These are phyloP conservation scores for Ilyonectria sp. DNA, from an alignment of 2,329 filamentous ascomycete genomes.

Conservation along the genomic window DNA sequence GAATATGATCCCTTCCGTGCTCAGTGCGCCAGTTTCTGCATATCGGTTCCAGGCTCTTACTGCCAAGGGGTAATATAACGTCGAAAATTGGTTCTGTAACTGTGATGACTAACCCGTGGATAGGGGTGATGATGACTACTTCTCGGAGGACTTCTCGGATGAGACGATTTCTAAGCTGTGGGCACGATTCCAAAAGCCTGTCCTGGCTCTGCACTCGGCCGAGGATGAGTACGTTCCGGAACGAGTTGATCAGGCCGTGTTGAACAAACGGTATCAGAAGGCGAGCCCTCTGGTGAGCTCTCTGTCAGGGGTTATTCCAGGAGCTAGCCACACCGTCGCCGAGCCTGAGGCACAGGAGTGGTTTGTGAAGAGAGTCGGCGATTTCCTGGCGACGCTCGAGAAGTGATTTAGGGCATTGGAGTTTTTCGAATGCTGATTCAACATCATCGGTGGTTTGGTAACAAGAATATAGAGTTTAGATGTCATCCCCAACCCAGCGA, in stretches of 20 bases:
- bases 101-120: neutral
- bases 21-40: slow-evolving; percentile 65
- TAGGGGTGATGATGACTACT: slow-evolving; percentile 87
- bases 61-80: slow-evolving; percentile 62
- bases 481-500: too few species aligned
- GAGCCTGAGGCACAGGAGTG: slow-evolving; percentile 62
- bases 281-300: slow-evolving; percentile 63
- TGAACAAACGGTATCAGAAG: slow-evolving; percentile 71
- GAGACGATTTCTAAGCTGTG: slow-evolving; percentile 75
- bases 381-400: slow-evolving; percentile 59
- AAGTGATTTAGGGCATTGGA: slow-evolving; percentile 6
- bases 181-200: slow-evolving; percentile 70
- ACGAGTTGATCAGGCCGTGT: slow-evolving; percentile 68
- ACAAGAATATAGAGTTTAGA: too few species aligned
- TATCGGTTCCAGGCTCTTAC: slow-evolving; percentile 67
- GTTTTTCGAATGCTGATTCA: too few species aligned
- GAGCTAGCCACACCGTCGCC: slow-evolving; percentile 66
- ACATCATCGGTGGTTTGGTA: too few species aligned
- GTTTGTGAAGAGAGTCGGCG: slow-evolving; percentile 63
- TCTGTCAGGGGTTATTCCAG: slow-evolving; percentile 68
- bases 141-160: slow-evolving; percentile 81
- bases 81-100: slow-evolving; percentile 14
- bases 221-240: slow-evolving; percentile 76
- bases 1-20: slow-evolving; percentile 58
- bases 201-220: slow-evolving; percentile 77